A percentile compares a stretch with the other conserved stretches of the same genome.
These are phyloP conservation scores for Solanum hybrid DNA, from an alignment of 305 asterid species.

Conservation along the genomic window DNA sequence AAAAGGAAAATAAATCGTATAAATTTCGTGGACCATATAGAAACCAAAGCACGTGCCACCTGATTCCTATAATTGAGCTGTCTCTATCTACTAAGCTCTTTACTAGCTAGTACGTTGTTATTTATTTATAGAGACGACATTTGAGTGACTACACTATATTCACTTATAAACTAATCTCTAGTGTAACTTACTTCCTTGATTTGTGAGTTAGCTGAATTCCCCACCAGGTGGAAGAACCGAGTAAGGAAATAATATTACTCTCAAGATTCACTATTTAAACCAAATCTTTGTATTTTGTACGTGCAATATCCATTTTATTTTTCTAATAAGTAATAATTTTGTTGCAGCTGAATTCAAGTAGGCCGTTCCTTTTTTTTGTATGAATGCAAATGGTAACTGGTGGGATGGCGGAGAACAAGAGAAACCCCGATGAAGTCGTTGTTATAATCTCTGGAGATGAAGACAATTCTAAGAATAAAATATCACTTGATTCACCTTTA, in stretches of 20 bases:
- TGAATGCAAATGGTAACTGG: background rate
- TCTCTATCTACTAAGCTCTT: background rate
- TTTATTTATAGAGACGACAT: background rate
- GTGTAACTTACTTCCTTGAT: background rate
- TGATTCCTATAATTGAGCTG: background rate
- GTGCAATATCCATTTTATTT: background rate
- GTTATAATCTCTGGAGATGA: conserved; percentile 32
- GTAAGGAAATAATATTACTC: background rate
- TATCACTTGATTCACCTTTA: background rate
- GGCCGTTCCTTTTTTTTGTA: background rate
- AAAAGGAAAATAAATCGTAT: too few relatives aligned
- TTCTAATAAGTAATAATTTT: background rate
- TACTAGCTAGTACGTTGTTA: background rate
- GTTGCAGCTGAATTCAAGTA: background rate
- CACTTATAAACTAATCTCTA: background rate
- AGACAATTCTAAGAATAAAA: conserved; percentile 20
- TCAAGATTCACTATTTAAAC: background rate
- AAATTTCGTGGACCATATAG: background rate
- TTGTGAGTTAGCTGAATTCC: background rate
- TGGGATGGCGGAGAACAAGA: conserved; percentile 39
- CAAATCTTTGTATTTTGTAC: too few relatives aligned
- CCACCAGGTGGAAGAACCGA: background rate
- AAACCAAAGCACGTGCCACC: background rate
- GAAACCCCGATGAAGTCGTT: conserved; percentile 28
- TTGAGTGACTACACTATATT: background rate